These are phyloP conservation scores for Oryza glumipatula DNA, from an alignment of 176 grass and related monocot species.

Conservation along the genomic window DNA sequence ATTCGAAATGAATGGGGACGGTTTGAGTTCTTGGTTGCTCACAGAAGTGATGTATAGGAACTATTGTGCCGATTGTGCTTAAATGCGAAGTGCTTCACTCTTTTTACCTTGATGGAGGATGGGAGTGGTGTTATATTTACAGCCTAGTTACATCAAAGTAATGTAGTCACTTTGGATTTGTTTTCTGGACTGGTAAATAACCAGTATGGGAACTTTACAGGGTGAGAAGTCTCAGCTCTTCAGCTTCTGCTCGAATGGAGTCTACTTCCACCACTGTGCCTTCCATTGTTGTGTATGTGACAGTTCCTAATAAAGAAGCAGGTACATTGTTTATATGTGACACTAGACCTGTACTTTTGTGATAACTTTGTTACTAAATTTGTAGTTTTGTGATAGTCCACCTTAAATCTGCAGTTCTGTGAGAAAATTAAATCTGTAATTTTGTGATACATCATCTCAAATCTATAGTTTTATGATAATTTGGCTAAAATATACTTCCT, in stretches of 20 bases:
- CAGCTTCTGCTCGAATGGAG: slow-evolving; percentile 60
- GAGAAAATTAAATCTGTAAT: too few relatives aligned
- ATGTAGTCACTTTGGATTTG: not conserved
- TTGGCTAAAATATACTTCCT: too few relatives aligned
- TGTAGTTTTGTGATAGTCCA: too few relatives aligned
- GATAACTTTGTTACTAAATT: too few relatives aligned
- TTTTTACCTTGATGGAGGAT: not conserved
- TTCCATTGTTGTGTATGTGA: slow-evolving; percentile 95
- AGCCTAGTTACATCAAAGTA: not conserved
- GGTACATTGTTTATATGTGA: slow-evolving; percentile 37
- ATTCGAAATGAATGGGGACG: not conserved
- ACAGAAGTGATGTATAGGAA: not conserved
- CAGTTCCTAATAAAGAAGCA: slow-evolving; percentile 84
- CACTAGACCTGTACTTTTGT: too few relatives aligned
- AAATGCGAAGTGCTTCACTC: not conserved
- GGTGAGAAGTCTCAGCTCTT: slow-evolving; percentile 47
- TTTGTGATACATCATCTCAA: too few relatives aligned
- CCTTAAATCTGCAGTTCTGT: too few relatives aligned
- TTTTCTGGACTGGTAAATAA: not conserved
- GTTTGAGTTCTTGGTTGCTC: not conserved
- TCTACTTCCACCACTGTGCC: slow-evolving; percentile 62
- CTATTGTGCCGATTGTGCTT: not conserved
- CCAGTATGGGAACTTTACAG: slow-evolving; percentile 32
- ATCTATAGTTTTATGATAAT: too few relatives aligned
- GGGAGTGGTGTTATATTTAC: not conserved